Evolutionary conservation across 148 eudicot species (phyloP), one percentile per base, ranked within the genome.

Genomic region (Heliosperma pusillum): DNA sequence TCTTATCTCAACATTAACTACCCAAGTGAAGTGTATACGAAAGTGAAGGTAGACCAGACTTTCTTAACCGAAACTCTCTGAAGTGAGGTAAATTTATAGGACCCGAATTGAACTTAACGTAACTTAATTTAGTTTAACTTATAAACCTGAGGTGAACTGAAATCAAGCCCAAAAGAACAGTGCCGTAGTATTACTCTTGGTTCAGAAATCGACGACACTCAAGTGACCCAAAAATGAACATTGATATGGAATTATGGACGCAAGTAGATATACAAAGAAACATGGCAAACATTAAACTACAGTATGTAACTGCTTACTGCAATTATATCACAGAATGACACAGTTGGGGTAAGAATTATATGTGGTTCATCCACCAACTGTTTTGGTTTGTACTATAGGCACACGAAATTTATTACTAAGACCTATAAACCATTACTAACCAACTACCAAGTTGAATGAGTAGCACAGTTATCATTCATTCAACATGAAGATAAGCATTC

Each of bases 391-490:
- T 36, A 36, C 42, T 36, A 36, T 50, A 17, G 17, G 17, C 13
- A 50, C 55, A 3, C 17, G 9, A 47, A 52, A 66, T 33, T 78
- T 66, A 66, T 57, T 55, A 25, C 22, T 19, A 42, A 8, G 10
- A n/a, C 77, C 61, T 56, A 70, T 25, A 56, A 73, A 67, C 52
- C n/a, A 17, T 57, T 12, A 65, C 30, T 75, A 53, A 13, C 71
- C 72, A 74, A 79, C 77, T 40, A 78, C 80, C 42, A 53, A 29
- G 53, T 52, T 6, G 30, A 55, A 63, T 17, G 24, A 30, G 15
- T 36, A n/a, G n/a, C 45, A 16, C 22, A 21, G 36, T 44, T 16
- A 47, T 25, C 10, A 64, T 52, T 45, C 17, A 64, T 44, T 26
- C 70, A n/a, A n/a, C 2, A 64, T 25, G n/a, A 9, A 19, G 27